A percentile compares a stretch with the other conserved stretches of the same genome.
These are phyloP conservation scores for Candolleomyces eurysporus DNA, from an alignment of 768 basidiomycete genomes.

Conservation along the genomic window DNA sequence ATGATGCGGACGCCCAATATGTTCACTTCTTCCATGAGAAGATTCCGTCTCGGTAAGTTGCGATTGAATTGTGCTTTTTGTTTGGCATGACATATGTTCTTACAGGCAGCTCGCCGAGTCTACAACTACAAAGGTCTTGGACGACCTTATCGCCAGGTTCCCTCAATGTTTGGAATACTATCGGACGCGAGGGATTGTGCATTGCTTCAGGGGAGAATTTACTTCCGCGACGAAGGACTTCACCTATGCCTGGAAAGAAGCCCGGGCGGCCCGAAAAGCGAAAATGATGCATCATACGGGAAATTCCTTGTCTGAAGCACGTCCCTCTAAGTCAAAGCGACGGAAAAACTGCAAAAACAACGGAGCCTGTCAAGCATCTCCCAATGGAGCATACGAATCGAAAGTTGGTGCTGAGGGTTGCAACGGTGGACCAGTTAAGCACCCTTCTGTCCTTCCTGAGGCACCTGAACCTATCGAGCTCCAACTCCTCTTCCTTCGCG, in stretches of 20 bases:
- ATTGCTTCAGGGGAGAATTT: conserved; percentile 86
- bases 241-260: conserved; percentile 76
- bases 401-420: conserved; percentile 45
- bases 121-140: conserved; percentile 73
- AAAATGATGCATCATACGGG: conserved; percentile 52
- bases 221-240: conserved; percentile 73
- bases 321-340: conserved; percentile 30
- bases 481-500: conserved; percentile 80
- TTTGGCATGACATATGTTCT: conserved; percentile 11
- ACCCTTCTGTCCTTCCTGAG: conserved; percentile 71
- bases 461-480: conserved; percentile 87
- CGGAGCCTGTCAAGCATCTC: conserved; percentile 52
- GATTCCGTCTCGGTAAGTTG: conserved; percentile 80
- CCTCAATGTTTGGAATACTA: conserved; percentile 84
- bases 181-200: conserved; percentile 88
- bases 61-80: neutral
- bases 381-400: conserved; percentile 58
- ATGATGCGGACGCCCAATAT: conserved; percentile 77
- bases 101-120: conserved; percentile 81
- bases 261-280: conserved; percentile 67
- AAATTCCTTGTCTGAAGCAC: conserved; percentile 29
- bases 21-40: conserved; percentile 95
- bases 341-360: conserved; percentile 56
- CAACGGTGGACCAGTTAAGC: conserved; percentile 57
- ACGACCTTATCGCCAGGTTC: conserved; percentile 69